Conservation (phyloP, 768 basidiomycete species). For the Phaeotremella fagi region DNA sequence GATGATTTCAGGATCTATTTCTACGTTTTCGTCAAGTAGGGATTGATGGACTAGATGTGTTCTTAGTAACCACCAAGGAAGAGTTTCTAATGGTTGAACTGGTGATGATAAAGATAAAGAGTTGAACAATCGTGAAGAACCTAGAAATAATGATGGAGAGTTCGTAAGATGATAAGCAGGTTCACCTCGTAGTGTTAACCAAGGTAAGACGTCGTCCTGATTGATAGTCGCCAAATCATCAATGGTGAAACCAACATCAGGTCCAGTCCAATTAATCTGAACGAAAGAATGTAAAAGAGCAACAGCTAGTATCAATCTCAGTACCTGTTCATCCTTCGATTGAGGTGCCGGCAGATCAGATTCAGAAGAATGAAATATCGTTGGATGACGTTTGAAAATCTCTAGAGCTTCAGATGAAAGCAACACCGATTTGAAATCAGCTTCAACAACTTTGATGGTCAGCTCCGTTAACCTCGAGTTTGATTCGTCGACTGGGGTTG, state of each 20-base stretch:
- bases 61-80: slow-evolving; percentile 81
- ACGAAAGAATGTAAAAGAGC: slow-evolving; percentile 84
- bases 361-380: slow-evolving; percentile 42
- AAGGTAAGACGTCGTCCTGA: slow-evolving; percentile 59
- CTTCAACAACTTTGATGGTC: slow-evolving; percentile 41
- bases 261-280: slow-evolving; percentile 95
- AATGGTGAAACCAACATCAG: slow-evolving; percentile 62
- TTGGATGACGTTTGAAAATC: slow-evolving; percentile 48
- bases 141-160: slow-evolving; percentile 63
- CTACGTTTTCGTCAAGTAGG: slow-evolving; percentile 76
- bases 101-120: slow-evolving; percentile 43
- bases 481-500: slow-evolving; percentile 1
- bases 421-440: slow-evolving; percentile 50
- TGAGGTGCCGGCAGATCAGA: no score
- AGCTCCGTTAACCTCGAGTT: slow-evolving; percentile 27
- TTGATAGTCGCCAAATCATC: slow-evolving; percentile 34
- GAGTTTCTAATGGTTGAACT: slow-evolving; percentile 57
- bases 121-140: slow-evolving; percentile 67
- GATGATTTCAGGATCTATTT: slow-evolving; percentile 51
- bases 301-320: slow-evolving; percentile 67
- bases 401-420: slow-evolving; percentile 48
- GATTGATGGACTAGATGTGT: slow-evolving; percentile 62
- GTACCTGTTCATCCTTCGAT: no score
- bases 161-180: slow-evolving; percentile 89
- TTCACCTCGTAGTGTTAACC: slow-evolving; percentile 80